Evolutionary conservation across 2,329 filamentous ascomycete genomes (phyloP).

Genomic region (Arachnopeziza araneosa): DNA sequence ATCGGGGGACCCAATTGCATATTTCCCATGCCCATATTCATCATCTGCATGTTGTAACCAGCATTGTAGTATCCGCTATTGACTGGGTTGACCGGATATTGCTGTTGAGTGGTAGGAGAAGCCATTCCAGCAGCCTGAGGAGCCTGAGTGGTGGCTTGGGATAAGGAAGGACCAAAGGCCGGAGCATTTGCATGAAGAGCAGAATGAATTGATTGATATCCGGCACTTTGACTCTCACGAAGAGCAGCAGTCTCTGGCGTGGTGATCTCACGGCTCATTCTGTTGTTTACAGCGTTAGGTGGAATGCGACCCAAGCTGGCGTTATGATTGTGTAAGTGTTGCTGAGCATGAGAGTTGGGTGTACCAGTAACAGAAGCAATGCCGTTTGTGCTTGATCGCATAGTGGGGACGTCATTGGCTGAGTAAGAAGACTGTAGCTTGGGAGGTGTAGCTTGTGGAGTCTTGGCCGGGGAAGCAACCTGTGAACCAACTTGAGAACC

Average conservation of each 20-base stretch:
- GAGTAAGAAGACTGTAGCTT: conserved; percentile 87
- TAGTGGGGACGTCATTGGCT: conserved; percentile 78
- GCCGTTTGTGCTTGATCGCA: conserved; percentile 51
- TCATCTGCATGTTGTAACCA: conserved; percentile 48
- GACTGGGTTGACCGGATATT: conserved; percentile 17
- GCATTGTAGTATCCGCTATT: conserved; percentile 29
- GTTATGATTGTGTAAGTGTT: conserved; percentile 65
- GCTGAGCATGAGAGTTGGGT: conserved; percentile 54
- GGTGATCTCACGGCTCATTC: conserved; percentile 66
- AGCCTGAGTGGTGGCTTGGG: conserved; percentile 30
- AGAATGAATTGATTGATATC: conserved; percentile 60
- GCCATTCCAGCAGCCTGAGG: conserved; percentile 23
- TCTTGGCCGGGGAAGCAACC: conserved; percentile 39
- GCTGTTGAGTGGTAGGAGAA: conserved; percentile 24
- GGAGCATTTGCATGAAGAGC: conserved; percentile 74
- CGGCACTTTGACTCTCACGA: conserved; percentile 40
- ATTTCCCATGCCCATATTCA: conserved; percentile 63
- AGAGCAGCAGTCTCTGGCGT: conserved; percentile 22
- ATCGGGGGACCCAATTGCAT: conserved; percentile 50
- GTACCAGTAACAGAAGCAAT: conserved; percentile 22
- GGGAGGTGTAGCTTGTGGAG: conserved; percentile 56
- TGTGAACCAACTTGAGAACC: conserved; percentile 30
- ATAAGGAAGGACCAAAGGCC: conserved; percentile 65
- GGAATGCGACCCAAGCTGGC: conserved; percentile 77
- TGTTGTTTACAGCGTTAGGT: conserved; percentile 56